phyloP scores from a whole-genome alignment of 2,329 filamentous ascomycete species.

The Pseudogymnoascus pannorum region DNA sequence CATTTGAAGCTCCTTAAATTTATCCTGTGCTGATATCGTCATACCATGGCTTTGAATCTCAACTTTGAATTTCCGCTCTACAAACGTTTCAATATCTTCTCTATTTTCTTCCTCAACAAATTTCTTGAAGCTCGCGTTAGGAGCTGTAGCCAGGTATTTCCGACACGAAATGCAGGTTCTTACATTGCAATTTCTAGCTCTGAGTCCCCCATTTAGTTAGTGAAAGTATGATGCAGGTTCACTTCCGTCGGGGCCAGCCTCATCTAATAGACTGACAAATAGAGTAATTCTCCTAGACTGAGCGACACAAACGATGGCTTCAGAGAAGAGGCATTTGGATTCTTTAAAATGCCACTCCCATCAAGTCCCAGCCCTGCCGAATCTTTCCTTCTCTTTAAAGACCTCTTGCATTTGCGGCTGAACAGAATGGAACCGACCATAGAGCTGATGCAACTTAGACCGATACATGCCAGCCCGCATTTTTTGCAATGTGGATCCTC shows the following conservation, averaged over 20 bases:
- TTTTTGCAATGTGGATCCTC: constrained; percentile 29
- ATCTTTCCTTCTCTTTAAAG: constrained; percentile 13
- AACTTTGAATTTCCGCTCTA: not conserved
- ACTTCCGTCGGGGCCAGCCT: constrained; percentile 17
- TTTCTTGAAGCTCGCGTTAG: constrained; percentile 13
- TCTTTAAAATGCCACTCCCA: constrained; percentile 16
- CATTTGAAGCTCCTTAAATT: constrained; percentile 7
- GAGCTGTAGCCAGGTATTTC: constrained; percentile 11
- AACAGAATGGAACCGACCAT: constrained; percentile 1
- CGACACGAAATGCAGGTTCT: constrained; percentile 18
- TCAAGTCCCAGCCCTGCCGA: constrained; percentile 10
- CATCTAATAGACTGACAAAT: constrained; percentile 24
- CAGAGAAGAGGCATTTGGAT: constrained; percentile 2
- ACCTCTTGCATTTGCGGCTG: not conserved
- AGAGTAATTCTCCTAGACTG: constrained; percentile 13
- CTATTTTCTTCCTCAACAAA: constrained; percentile 20
- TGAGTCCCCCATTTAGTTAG: constrained; percentile 9
- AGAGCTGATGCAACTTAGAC: constrained; percentile 30
- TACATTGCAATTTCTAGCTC: not conserved
- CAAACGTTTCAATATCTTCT: constrained; percentile 15
- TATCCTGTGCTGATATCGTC: not conserved
- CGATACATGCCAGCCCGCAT: constrained; percentile 30
- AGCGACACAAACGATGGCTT: not conserved
- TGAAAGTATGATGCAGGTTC: constrained; percentile 15
- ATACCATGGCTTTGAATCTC: not conserved